A percentile compares a stretch with the other conserved stretches of the same genome.
phyloP scores from a whole-genome alignment of 1,284 basidiomycete genomes.

The Ustilago crameri region DNA sequence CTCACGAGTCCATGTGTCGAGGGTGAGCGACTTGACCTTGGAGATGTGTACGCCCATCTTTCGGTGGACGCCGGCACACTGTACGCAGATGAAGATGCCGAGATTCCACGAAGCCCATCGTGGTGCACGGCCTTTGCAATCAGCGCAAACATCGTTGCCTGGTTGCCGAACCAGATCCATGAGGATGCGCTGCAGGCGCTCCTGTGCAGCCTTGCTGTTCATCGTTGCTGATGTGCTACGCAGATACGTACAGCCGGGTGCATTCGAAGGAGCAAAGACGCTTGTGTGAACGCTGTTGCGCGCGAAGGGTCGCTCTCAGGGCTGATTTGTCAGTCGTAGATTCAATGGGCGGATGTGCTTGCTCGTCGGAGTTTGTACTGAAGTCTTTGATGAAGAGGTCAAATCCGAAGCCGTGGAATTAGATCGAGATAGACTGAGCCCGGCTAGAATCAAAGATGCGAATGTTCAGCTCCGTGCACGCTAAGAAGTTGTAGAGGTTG shows the following conservation, averaged over 20 bases:
- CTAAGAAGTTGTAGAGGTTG: no score
- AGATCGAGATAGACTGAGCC: not conserved
- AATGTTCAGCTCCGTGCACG: no score
- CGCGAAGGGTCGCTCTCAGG: no score
- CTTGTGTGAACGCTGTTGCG: not conserved
- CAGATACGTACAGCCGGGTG: not conserved
- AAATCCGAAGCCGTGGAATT: no score
- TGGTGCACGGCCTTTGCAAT: constrained; percentile 80
- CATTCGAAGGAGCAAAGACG: not conserved
- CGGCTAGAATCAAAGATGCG: no score
- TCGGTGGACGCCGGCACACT: constrained; percentile 85
- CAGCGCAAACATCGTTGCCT: constrained; percentile 86
- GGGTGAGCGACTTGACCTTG: constrained; percentile 80
- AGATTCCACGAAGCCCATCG: constrained; percentile 85
- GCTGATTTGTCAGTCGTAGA: no score
- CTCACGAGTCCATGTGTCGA: constrained; percentile 85
- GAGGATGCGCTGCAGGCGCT: constrained; percentile 77
- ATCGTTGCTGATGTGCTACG: constrained; percentile 18
- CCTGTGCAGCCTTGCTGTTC: constrained; percentile 68
- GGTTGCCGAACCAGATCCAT: constrained; percentile 76
- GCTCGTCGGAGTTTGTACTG: not conserved
- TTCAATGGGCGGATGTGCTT: no score
- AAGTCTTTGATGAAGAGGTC: not conserved
- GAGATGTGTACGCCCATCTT: constrained; percentile 79
- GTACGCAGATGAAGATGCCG: constrained; percentile 72